Base-by-base conservation (phyloP, 2,329 filamentous ascomycete species). In the Lachnellula occidentalis region DNA sequence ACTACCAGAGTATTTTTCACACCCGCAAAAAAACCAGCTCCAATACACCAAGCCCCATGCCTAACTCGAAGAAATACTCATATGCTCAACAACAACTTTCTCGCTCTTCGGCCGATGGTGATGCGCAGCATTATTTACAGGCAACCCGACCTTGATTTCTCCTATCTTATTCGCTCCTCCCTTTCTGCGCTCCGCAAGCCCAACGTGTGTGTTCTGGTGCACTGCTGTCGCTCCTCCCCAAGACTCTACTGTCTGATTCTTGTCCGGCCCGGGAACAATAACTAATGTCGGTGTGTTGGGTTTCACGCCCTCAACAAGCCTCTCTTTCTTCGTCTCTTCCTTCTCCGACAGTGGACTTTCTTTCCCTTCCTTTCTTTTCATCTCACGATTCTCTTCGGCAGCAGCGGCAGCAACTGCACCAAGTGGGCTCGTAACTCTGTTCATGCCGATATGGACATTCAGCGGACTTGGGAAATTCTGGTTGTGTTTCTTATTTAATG, bases 51-150 rank as follows among this genome's bases (percentile, higher is more conserved):
- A 31, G 12, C 11, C 45, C 24, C 15, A 15, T 21, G 14, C 8
- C 37, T 50, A 58, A 46, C 51, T 58, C 41, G 55, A 55, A 50
- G 48, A 43, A 50, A 56, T 42, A 17, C 58, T 56, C 21, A 59
- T 46, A 6, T 71, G 71, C 57, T 83, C 80, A 24, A 83, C 67
- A 37, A 82, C 68, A 34, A 79, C 75, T 54, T 74, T 73, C 67
- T 81, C 78, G 64, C 80, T 83, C 68, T 76, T 31, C 27, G 27
- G 27, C 8, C 27, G 27, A 2, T 31, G 8, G 27, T 31, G 27
- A 31, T 31, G 27, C 27, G 19, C 12, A 9, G 7, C 17, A 27
- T n/a, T 45, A 8, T 27, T 45, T 37, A 68, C 60, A 34, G 70
- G 61, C 11, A 70, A 37, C 4, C 59, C 57, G 22, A 61, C 59